phyloP scores from a whole-genome alignment of 805 yeast genomes.

The Spathaspora hagerdaliae region DNA sequence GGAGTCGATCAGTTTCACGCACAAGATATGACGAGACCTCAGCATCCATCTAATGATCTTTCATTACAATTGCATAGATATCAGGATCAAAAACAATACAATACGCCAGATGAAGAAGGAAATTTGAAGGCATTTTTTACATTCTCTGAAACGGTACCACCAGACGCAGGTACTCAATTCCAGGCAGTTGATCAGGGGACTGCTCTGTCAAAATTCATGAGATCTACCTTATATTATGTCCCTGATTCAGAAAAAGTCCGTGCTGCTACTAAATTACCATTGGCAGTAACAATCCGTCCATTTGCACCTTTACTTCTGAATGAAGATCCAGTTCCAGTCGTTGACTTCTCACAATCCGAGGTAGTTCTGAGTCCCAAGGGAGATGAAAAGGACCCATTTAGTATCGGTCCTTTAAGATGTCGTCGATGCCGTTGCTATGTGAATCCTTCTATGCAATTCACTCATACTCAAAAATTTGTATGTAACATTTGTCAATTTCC shows the following conservation, averaged over 20 bases:
- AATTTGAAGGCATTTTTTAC: slow-evolving; percentile 55
- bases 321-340: slow-evolving; percentile 62
- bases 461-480: slow-evolving; percentile 56
- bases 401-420: slow-evolving; percentile 79
- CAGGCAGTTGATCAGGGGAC: slow-evolving; percentile 77
- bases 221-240: slow-evolving; percentile 76
- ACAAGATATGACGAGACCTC: slow-evolving; percentile 4
- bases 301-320: slow-evolving; percentile 59
- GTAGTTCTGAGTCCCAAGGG: slow-evolving; percentile 17
- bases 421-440: slow-evolving; percentile 86
- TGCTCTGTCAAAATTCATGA: slow-evolving; percentile 73
- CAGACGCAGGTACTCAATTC: slow-evolving; percentile 71
- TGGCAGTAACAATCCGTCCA: slow-evolving; percentile 79
- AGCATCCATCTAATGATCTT: neutral
- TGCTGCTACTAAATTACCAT: slow-evolving; percentile 67
- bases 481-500: slow-evolving; percentile 85
- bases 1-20: slow-evolving; percentile 3
- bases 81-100: slow-evolving; percentile 19
- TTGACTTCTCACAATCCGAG: slow-evolving; percentile 45
- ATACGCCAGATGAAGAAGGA: slow-evolving; percentile 23
- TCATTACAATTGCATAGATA: slow-evolving; percentile 14
- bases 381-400: slow-evolving; percentile 17
- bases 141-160: slow-evolving; percentile 76
- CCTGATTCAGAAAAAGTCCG: slow-evolving; percentile 74
- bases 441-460: slow-evolving; percentile 75